Evolutionary conservation across 805 yeast species (phyloP), one percentile per base, ranked within the genome.

Genomic region (Ogataea salicorniae): DNA sequence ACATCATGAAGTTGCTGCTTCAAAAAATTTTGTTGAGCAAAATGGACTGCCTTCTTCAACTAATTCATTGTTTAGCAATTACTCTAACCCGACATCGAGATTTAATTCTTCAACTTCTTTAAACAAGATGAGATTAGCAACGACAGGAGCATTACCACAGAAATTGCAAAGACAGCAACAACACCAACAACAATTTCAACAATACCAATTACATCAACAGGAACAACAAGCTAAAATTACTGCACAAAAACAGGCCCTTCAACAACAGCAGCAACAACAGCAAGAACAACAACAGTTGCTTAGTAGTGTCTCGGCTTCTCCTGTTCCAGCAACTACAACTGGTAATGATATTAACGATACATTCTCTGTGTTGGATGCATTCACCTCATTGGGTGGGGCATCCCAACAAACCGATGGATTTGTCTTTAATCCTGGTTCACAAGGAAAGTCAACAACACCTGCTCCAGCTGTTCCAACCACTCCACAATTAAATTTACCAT

Each of bases 31-130:
- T 41, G 49, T 46, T 2, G 42, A 35, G n/a, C 41, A 41, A 37
- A 48, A 45, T 36, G 53, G 55, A 1, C 26, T 50, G n/a, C 55
- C 56, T 14, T 48, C 52, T 16, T 53, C 56, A 5, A 52, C 56
- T 2, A 41, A 50, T 15, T 54, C 58, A 29, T 46, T 54, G 22
- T 54, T 54, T 35, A 48, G 48, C 13, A 46, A 50, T 17, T 52
- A 46, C 29, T 46, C 51, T 11, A 44, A 34, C 26, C 43, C 46
- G 6, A 14, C 37, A 4, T 45, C 49, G 23, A 37, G 46, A 37
- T 39, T 46, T 18, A 34, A 41, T n/a, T 54, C 55, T 11, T 46
- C 56, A 11, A 43, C 47, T 14, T 40, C 54, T n/a, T 41, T 52
- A 41, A 50, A 45, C 14, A 44, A 44, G 35, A 29, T 46, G 43